Conservation (phyloP, 1,139 yeast species). For the Saccharomycopsis hybrid region DNA sequence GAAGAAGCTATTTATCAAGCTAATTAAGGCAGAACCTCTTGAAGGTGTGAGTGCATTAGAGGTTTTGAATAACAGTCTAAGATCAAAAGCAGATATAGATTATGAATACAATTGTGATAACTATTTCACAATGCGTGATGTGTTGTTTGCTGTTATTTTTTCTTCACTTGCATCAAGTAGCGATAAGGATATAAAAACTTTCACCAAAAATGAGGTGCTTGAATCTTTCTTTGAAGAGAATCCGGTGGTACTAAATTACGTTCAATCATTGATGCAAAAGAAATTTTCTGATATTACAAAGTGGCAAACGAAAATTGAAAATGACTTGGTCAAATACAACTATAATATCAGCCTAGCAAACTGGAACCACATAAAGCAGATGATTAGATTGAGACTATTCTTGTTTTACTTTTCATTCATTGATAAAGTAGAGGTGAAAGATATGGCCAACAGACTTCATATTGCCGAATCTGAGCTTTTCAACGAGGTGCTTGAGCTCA, state of each 20-base stretch:
- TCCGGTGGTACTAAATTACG: background rate
- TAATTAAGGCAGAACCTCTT: background rate
- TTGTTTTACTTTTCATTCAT: conserved; percentile 25
- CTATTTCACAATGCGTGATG: conserved; percentile 24
- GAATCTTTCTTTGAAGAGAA: conserved; percentile 22
- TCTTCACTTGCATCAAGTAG: conserved; percentile 23
- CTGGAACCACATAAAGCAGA: conserved; percentile 23
- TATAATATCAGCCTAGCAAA: conserved; percentile 10
- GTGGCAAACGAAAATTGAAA: background rate
- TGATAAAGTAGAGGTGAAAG: conserved; percentile 22
- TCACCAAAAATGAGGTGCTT: conserved; percentile 21
- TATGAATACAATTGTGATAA: conserved; percentile 21
- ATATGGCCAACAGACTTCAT: conserved; percentile 23
- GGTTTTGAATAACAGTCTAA: background rate
- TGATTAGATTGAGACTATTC: conserved; percentile 24
- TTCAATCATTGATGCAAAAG: conserved; percentile 5
- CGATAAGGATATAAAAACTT: conserved; percentile 21
- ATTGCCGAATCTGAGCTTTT: conserved; percentile 13
- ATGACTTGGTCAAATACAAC: background rate
- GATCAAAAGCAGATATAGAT: background rate
- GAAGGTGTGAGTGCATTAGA: conserved; percentile 2
- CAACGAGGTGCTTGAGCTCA: conserved; percentile 1
- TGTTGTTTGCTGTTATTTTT: conserved; percentile 22
- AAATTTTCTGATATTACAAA: background rate
- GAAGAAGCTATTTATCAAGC: background rate